A percentile compares a stretch with the other conserved stretches of the same genome.
These are phyloP conservation scores for Drechslerella dactyloides DNA, from an alignment of 2,329 filamentous ascomycete species.

Conservation along the genomic window DNA sequence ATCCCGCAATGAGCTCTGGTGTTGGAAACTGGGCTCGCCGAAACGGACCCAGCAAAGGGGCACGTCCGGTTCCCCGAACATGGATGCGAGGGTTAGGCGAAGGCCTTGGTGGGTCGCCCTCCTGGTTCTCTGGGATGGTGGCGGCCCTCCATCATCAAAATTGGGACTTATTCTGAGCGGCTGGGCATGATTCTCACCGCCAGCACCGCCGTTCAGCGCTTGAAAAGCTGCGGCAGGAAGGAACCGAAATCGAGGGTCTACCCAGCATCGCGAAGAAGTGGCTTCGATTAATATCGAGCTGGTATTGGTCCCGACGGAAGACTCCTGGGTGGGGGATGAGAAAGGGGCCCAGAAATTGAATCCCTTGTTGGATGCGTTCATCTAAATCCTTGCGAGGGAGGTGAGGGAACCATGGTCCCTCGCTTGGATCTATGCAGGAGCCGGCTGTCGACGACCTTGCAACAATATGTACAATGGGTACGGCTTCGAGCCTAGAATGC, in stretches of 20 bases:
- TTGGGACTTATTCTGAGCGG: constrained; percentile 30
- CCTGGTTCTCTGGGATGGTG: constrained; percentile 47
- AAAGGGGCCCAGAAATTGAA: constrained; percentile 8
- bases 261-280: constrained; percentile 17
- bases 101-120: constrained; percentile 27
- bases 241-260: constrained; percentile 30
- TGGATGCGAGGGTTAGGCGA: constrained; percentile 40
- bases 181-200: constrained; percentile 14
- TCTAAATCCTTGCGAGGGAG: neutral
- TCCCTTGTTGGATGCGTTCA: neutral
- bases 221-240: constrained; percentile 15
- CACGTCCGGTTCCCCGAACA: constrained; percentile 49
- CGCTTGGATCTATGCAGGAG: neutral
- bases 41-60: constrained; percentile 50
- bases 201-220: constrained; percentile 27
- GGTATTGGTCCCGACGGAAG: constrained; percentile 27
- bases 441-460: neutral
- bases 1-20: constrained; percentile 17
- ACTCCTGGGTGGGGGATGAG: constrained; percentile 12
- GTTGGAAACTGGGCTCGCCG: constrained; percentile 27
- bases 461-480: neutral
- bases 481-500: neutral
- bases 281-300: constrained; percentile 8
- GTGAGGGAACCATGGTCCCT: neutral
- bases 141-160: constrained; percentile 42